These are phyloP conservation scores for Athelia sp. DNA, from an alignment of 1,284 basidiomycete species.

Conservation along the genomic window DNA sequence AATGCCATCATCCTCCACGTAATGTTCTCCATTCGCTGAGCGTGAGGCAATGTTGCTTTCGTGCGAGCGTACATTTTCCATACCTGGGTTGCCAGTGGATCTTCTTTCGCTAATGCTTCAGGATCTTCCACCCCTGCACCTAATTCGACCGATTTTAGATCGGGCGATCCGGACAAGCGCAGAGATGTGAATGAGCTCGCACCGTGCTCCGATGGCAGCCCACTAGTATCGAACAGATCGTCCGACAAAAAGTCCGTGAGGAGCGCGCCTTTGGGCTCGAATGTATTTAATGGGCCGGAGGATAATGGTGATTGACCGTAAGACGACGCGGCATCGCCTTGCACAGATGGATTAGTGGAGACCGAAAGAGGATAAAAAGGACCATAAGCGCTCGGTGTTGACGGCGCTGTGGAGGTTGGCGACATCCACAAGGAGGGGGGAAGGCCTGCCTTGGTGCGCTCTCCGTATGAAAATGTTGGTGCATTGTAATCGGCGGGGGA, in stretches of 20 bases:
- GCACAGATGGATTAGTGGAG: conserved; percentile 26
- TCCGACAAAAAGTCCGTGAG: conserved; percentile 71
- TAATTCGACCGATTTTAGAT: conserved; percentile 39
- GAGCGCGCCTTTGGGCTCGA: conserved; percentile 51
- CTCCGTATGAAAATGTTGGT: conserved; percentile 30
- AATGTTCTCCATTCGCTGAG: conserved; percentile 94
- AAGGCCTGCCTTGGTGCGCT: conserved; percentile 50
- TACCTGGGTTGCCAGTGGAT: conserved; percentile 91
- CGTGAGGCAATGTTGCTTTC: conserved; percentile 84
- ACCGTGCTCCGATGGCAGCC: conserved; percentile 36
- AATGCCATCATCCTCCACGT: conserved; percentile 99
- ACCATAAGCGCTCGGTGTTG: conserved; percentile 29
- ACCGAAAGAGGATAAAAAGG: conserved; percentile 29
- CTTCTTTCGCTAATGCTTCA: conserved; percentile 68
- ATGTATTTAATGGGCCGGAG: conserved; percentile 32
- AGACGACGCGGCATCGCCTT: conserved; percentile 18
- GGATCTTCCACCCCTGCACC: conserved; percentile 45
- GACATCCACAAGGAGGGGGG: conserved; percentile 83
- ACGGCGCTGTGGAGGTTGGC: conserved; percentile 45
- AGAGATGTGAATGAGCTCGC: conserved; percentile 59
- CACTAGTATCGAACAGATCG: conserved; percentile 46
- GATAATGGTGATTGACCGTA: conserved; percentile 34
- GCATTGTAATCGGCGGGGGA: conserved; percentile 24
- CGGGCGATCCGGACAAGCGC: conserved; percentile 61
- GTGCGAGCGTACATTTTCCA: conserved; percentile 96